A percentile compares a stretch with the other conserved stretches of the same genome.
Evolutionary conservation across 2,329 filamentous ascomycete genomes (phyloP).

Genomic region (Exophiala mesophila): DNA sequence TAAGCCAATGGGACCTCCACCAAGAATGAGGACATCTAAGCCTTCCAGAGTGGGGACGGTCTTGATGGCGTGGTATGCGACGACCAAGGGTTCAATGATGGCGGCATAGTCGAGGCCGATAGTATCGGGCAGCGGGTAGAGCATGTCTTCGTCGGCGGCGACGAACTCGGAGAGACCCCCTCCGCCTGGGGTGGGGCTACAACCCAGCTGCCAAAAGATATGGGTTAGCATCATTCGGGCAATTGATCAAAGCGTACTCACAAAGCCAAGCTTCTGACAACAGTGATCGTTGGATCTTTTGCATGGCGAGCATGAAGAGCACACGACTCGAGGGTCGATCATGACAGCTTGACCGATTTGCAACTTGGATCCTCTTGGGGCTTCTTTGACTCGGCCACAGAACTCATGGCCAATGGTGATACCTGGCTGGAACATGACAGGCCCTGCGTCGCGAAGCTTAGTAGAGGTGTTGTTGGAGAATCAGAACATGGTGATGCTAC

Average conservation of each 20-base stretch:
- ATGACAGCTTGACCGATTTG: slow-evolving; percentile 45
- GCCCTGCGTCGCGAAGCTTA: too few species aligned
- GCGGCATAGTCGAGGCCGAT: slow-evolving; percentile 44
- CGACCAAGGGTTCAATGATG: slow-evolving; percentile 50
- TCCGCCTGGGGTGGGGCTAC: slow-evolving; percentile 43
- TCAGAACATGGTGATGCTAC: too few species aligned
- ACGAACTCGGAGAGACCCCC: slow-evolving; percentile 42
- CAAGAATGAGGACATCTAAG: slow-evolving; percentile 45
- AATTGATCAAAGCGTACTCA: too few species aligned
- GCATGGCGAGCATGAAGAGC: slow-evolving; percentile 47
- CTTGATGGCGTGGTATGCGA: slow-evolving; percentile 52
- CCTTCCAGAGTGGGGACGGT: slow-evolving; percentile 38
- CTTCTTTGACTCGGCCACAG: slow-evolving; percentile 41
- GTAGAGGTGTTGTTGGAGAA: too few species aligned
- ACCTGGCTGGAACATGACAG: slow-evolving; percentile 30
- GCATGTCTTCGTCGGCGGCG: slow-evolving; percentile 43
- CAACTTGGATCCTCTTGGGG: slow-evolving; percentile 21
- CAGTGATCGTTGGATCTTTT: slow-evolving; percentile 47
- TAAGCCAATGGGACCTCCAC: slow-evolving; percentile 52
- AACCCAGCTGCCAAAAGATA: slow-evolving; percentile 32
- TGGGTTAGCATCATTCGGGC: too few species aligned
- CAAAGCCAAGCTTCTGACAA: slow-evolving; percentile 43
- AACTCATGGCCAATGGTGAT: slow-evolving; percentile 52
- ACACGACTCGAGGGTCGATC: slow-evolving; percentile 51
- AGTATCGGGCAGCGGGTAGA: slow-evolving; percentile 44